Base-by-base conservation (phyloP, 768 basidiomycete species). In the Boletus subcaerulescens region DNA sequence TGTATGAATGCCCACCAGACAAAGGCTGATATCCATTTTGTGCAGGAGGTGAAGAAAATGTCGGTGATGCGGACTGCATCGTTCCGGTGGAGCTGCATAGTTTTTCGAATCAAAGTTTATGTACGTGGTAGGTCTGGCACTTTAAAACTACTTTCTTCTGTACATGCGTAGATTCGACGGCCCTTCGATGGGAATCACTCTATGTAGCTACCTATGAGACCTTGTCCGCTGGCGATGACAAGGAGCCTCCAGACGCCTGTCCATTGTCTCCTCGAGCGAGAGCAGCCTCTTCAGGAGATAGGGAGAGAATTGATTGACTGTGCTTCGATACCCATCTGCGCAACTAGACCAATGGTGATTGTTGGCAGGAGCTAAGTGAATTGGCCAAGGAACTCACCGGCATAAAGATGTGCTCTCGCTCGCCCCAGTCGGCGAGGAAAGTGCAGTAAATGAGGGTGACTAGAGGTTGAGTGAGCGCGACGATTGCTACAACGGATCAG, bases 381-480 rank as follows among this genome's bases (percentile, higher is more conserved):
- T 6, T 33, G 39, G 29, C 17, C n/a, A 48, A 42, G 40, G 55
- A 33, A 75, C 83, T 65, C 58, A 87, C 86, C 22, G 84, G 82
- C 67, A 77, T 79, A 67, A 86, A 89, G 26, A 87, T 82, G 65
- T 89, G 86, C 22, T 89, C 86, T 45, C 76, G 73, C n/a, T 85
- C 82, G 4, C 86, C 86, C 67, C 81, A 88, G 65, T 89, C 85
- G 48, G 81, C 79, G 52, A 84, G 68, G 65, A 89, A 84, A 20
- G 84, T 72, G 3, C 77, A 77, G 57, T 88, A 89, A 4, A 82
- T 38, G 15, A 75, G 65, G n/a, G 78, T 71, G 22, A 73, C 86
- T 88, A 59, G 41, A 55, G 14, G n/a, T 26, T 38, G 47, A 0
- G 33, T 67, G 40, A 57, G 49, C 17, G 10, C 50, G 38, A 39